Evolutionary conservation across 371 early-diverging fungal species (phyloP), one percentile per base, ranked within the genome.

Genomic region (Rhizopus delemar): DNA sequence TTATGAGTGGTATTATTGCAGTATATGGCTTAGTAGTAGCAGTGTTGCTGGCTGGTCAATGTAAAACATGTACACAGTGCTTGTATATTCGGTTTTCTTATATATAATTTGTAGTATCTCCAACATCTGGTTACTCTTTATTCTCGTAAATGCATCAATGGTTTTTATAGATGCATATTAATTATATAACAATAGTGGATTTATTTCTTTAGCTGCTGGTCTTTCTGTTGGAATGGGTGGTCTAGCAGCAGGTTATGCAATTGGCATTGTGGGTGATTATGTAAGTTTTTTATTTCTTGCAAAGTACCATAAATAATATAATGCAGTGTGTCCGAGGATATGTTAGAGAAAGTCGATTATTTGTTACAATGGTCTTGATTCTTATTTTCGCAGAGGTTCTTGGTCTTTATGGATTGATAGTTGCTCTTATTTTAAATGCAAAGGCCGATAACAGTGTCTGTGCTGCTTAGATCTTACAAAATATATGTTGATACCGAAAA

Each of bases 1-100:
- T 94, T 60, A 94, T 94, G 95, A 92, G 92, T 69, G 95, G 95
- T 91, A 93, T 94, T 75, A 89, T 94, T 67, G 94, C 87, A 63
- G 90, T 94, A 60, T 94, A 94, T 75, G 95, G 95, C 35, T 71
- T 94, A 7, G 94, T 93, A 8, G 93, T 94, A 13, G 80, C 92
- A 13, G 95, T 92, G 12, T 77, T 94, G 41, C 86, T 93, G 55
- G 81, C 88, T 41, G 89, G 86, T 70, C 83, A 86, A 68, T 74
- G 89, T 88, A 86, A 83, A 81, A 35, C 5, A 31, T 8, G 4
- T 6, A 43, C 8, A 43, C n/a, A 15, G 12, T 43, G 2, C 8
- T 39, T 12, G 8, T 12, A 39, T 39, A 39, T 22, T 22, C 22
- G 22, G 22, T 22, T 22, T 22, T 22, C 22, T 22, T 22, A 22